These are phyloP conservation scores for Dioscorea cayenensis DNA, from an alignment of 116 monocot species.

Conservation along the genomic window DNA sequence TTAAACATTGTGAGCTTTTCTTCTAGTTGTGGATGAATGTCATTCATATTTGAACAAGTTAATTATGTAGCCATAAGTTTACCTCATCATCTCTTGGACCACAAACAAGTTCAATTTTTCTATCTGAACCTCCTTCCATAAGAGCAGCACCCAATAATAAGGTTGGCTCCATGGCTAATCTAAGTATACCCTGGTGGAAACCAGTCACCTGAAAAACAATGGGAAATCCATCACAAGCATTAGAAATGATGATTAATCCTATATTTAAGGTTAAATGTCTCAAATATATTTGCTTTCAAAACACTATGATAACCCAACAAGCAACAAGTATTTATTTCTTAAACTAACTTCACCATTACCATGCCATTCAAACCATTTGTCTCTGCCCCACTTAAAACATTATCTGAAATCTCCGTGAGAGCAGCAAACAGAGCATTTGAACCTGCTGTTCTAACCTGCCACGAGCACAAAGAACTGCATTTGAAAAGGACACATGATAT, in stretches of 20 bases:
- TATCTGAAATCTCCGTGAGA: constrained; percentile 87
- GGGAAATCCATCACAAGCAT: background rate
- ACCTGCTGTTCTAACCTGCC: constrained; percentile 76
- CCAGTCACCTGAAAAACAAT: constrained; percentile 50
- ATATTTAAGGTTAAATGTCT: background rate
- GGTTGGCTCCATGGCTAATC: constrained; percentile 89
- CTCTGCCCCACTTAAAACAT: constrained; percentile 79
- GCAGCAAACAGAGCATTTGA: constrained; percentile 86
- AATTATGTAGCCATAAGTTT: background rate
- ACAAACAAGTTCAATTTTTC: constrained; percentile 79
- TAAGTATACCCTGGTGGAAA: constrained; percentile 89
- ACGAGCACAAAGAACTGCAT: background rate
- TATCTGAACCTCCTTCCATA: constrained; percentile 86
- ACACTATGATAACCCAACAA: background rate
- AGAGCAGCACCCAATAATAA: constrained; percentile 58
- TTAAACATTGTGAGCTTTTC: background rate
- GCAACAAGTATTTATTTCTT: background rate
- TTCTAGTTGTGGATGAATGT: background rate
- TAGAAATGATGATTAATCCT: constrained; percentile 3
- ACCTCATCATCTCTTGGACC: constrained; percentile 93
- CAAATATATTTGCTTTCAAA: background rate
- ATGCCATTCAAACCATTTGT: constrained; percentile 77
- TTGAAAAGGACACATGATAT: background rate
- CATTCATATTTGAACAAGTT: background rate
- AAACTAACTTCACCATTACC: constrained; percentile 34